These are phyloP conservation scores for Cercospora zeina DNA, from an alignment of 2,329 filamentous ascomycete species.

Conservation along the genomic window DNA sequence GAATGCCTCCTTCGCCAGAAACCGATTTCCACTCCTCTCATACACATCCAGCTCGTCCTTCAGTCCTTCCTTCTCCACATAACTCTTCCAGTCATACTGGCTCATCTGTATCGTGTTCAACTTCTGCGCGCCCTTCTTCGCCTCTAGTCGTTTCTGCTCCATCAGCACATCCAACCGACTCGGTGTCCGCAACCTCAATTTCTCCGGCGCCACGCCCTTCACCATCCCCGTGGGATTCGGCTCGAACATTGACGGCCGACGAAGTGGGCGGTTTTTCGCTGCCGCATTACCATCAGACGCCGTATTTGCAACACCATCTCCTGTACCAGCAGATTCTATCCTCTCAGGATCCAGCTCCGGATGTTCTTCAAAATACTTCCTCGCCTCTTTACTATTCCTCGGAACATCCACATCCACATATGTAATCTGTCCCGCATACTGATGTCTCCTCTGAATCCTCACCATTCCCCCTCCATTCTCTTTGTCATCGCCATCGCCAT, in stretches of 20 bases:
- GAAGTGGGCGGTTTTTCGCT: constrained; percentile 44
- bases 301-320: constrained; percentile 29
- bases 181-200: constrained; percentile 44
- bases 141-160: constrained; percentile 38
- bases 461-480: constrained; percentile 47
- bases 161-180: constrained; percentile 37
- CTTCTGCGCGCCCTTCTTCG: constrained; percentile 51
- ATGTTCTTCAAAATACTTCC: constrained; percentile 51
- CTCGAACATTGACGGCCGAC: constrained; percentile 53
- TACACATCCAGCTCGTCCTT: constrained; percentile 62
- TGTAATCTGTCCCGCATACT: constrained; percentile 58
- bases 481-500: constrained; percentile 32
- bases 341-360: constrained; percentile 38
- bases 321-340: constrained; percentile 11
- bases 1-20: constrained; percentile 63
- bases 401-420: constrained; percentile 56
- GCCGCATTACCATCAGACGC: constrained; percentile 33
- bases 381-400: constrained; percentile 57
- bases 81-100: constrained; percentile 64
- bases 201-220: constrained; percentile 48
- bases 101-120: constrained; percentile 68
- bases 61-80: constrained; percentile 61
- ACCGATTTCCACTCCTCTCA: constrained; percentile 63
- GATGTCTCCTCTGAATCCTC: constrained; percentile 59
- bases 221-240: constrained; percentile 52